A percentile compares a stretch with the other conserved stretches of the same genome.
These are phyloP conservation scores for Auricularia sp. DNA, from an alignment of 768 basidiomycete species.

Conservation along the genomic window DNA sequence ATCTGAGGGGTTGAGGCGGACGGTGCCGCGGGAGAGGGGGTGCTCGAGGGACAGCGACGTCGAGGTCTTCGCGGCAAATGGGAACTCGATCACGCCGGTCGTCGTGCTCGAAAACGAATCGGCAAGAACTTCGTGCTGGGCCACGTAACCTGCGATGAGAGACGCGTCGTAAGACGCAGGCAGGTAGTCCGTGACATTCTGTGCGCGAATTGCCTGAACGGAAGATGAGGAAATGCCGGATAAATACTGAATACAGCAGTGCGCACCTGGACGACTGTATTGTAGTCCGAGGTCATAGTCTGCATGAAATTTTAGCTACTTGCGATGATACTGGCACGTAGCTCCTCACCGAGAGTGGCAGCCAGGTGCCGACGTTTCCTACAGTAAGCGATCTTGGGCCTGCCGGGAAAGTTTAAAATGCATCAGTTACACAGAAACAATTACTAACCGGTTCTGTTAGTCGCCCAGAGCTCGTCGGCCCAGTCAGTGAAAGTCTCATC, in stretches of 20 bases:
- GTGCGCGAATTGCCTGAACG: background rate
- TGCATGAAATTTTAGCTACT: too few relatives aligned
- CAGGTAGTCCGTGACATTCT: background rate
- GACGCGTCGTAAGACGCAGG: background rate
- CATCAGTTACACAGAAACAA: too few relatives aligned
- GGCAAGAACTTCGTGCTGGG: background rate
- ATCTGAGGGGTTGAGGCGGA: background rate
- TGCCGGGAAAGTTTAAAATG: background rate
- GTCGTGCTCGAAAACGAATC: background rate
- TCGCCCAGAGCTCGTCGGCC: constrained; percentile 1
- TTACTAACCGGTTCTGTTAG: background rate
- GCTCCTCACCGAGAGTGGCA: background rate
- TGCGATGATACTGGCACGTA: too few relatives aligned
- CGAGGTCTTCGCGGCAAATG: background rate
- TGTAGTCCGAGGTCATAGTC: background rate
- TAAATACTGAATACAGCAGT: too few relatives aligned
- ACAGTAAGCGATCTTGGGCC: background rate
- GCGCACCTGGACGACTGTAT: background rate
- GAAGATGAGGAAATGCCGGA: too few relatives aligned
- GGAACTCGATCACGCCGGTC: background rate
- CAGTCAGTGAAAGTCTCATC: background rate
- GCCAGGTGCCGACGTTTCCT: background rate
- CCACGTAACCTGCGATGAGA: background rate
- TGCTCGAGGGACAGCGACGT: constrained; percentile 4
- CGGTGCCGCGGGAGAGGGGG: constrained; percentile 7